Evolutionary conservation across 176 grass and related monocot species (phyloP).

Genomic region (Aegilops umbellulata): DNA sequence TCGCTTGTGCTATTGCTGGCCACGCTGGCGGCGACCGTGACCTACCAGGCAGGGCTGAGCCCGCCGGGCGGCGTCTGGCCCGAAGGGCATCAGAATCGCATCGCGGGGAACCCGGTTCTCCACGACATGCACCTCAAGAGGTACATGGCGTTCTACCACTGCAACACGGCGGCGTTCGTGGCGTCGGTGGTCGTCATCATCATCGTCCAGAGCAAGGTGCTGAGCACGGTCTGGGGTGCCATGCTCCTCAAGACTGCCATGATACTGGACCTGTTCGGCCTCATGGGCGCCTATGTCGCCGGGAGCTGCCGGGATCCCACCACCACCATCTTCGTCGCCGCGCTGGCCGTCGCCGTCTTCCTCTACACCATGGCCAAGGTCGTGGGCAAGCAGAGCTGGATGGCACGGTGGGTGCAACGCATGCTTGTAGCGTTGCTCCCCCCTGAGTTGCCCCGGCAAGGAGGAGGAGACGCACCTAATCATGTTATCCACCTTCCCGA

Average conservation of each 20-base stretch:
- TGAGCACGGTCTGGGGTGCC: neutral
- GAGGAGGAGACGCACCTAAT: no score
- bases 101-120: neutral
- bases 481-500: no score
- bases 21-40: neutral
- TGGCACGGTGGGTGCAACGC: no score
- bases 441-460: no score
- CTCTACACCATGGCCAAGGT: neutral
- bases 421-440: no score
- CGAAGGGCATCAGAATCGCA: neutral
- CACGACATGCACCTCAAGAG: neutral
- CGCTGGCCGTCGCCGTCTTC: neutral
- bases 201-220: neutral
- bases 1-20: constrained; percentile 28
- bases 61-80: neutral
- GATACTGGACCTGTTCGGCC: neutral
- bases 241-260: neutral
- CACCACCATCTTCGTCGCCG: neutral
- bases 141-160: neutral
- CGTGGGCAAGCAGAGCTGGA: neutral
- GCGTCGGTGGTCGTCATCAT: neutral
- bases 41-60: neutral
- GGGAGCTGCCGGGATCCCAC: neutral
- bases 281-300: neutral
- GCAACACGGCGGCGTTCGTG: neutral